Conservation (phyloP, 2,329 filamentous ascomycete species). For the Dactylonectria estremocensis region DNA sequence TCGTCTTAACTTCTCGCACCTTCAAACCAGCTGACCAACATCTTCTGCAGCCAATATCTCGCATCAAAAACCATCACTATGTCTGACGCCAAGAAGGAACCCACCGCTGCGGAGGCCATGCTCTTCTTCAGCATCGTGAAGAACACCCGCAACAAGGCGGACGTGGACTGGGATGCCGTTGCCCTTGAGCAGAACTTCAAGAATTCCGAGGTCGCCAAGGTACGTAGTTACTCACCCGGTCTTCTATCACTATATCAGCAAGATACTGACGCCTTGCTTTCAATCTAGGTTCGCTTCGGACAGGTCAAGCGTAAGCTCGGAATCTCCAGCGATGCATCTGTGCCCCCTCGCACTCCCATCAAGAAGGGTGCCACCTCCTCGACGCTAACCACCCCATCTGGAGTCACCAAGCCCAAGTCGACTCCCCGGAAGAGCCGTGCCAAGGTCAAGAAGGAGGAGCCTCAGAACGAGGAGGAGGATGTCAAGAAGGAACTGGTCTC, state of each 20-base stretch:
- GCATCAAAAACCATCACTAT: constrained; percentile 41
- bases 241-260: too few species aligned
- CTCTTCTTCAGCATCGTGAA: constrained; percentile 63
- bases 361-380: constrained; percentile 42
- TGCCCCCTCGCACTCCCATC: constrained; percentile 33
- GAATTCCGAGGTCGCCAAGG: constrained; percentile 62
- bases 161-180: constrained; percentile 65
- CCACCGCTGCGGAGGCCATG: constrained; percentile 58
- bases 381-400: constrained; percentile 42
- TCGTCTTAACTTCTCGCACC: neutral
- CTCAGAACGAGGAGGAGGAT: constrained; percentile 35
- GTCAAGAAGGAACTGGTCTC: constrained; percentile 12
- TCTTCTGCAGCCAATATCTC: neutral
- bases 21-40: neutral
- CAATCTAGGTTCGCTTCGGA: constrained; percentile 60
- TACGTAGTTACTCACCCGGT: constrained; percentile 40
- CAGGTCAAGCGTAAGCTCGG: constrained; percentile 66
- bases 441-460: constrained; percentile 46
- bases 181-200: constrained; percentile 61
- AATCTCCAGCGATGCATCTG: constrained; percentile 49
- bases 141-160: constrained; percentile 59
- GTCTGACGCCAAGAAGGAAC: constrained; percentile 54
- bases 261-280: constrained; percentile 12
- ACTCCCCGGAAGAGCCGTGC: constrained; percentile 42
- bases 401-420: constrained; percentile 53